A percentile compares a stretch with the other conserved stretches of the same genome.
Conservation (phyloP, 2,329 filamentous ascomycete species). For the Colletotrichum noveboracense region DNA sequence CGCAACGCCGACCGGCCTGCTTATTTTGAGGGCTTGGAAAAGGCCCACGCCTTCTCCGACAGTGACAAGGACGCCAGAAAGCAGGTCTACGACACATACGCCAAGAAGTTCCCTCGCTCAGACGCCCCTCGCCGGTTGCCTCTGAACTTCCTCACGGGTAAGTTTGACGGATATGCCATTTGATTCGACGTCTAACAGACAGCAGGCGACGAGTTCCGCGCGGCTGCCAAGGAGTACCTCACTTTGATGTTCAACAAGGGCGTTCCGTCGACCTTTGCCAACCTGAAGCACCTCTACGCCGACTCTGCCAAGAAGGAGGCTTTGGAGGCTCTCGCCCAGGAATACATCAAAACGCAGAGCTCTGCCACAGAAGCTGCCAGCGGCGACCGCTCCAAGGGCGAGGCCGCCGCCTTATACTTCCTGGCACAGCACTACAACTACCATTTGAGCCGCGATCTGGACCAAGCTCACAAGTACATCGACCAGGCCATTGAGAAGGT, state of each 20-base stretch:
- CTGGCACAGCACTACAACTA: conserved; percentile 98
- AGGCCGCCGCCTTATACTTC: conserved; percentile 86
- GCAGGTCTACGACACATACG: conserved; percentile 78
- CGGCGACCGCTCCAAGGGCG: conserved; percentile 62
- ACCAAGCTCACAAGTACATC: conserved; percentile 81
- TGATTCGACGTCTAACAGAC: conserved; percentile 23
- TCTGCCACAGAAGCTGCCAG: conserved; percentile 49
- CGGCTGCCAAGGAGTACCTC: conserved; percentile 80
- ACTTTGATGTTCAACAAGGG: conserved; percentile 88
- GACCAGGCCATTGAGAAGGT: conserved; percentile 83
- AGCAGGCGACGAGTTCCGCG: conserved; percentile 77
- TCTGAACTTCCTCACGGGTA: conserved; percentile 83
- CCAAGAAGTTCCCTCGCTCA: conserved; percentile 78
- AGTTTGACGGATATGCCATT: conserved; percentile 20
- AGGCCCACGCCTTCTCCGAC: conserved; percentile 38
- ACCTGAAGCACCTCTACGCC: conserved; percentile 90
- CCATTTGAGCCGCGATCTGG: conserved; percentile 80
- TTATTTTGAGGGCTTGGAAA: conserved; percentile 82
- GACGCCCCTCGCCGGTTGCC: conserved; percentile 88
- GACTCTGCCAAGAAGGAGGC: conserved; percentile 79
- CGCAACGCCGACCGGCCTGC: conserved; percentile 86
- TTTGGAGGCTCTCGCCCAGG: conserved; percentile 77
- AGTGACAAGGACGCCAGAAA: conserved; percentile 69
- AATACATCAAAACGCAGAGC: conserved; percentile 71
- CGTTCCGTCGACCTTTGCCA: conserved; percentile 94